A percentile compares a stretch with the other conserved stretches of the same genome.
Conservation (phyloP, 805 yeast species). For the Diddensiella transvaalensis region DNA sequence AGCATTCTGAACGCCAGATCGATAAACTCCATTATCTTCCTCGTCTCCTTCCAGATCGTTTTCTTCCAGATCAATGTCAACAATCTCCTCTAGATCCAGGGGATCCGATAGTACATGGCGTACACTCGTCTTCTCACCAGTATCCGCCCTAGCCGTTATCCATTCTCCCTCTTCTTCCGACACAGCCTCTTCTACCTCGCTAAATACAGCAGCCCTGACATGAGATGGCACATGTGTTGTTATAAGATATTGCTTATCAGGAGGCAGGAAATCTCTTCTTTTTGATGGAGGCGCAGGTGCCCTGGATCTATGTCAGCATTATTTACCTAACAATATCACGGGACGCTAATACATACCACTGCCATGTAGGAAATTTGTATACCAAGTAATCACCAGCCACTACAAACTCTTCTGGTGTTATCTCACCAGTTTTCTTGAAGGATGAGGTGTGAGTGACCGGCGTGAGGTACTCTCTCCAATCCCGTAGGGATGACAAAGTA, state of each 20-base stretch:
- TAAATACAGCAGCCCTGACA: slow-evolving; percentile 56
- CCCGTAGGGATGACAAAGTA: slow-evolving; percentile 55
- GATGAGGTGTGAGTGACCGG: slow-evolving; percentile 88
- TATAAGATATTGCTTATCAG: slow-evolving; percentile 80
- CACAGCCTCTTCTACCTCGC: slow-evolving; percentile 21
- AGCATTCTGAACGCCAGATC: background rate
- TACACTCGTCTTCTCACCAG: slow-evolving; percentile 8
- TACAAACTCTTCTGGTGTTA: slow-evolving; percentile 94
- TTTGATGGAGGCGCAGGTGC: slow-evolving; percentile 52
- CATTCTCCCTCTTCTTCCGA: slow-evolving; percentile 41
- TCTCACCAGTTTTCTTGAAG: slow-evolving; percentile 80
- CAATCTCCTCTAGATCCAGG: slow-evolving; percentile 20
- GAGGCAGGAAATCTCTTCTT: slow-evolving; percentile 70
- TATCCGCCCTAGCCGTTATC: slow-evolving; percentile 29
- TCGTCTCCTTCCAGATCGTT: slow-evolving; percentile 24
- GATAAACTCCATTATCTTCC: slow-evolving; percentile 7
- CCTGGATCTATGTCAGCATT: slow-evolving; percentile 20
- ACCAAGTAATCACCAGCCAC: slow-evolving; percentile 90
- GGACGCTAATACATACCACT: slow-evolving; percentile 59
- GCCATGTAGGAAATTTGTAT: slow-evolving; percentile 95
- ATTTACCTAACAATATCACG: no score
- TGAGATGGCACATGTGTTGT: slow-evolving; percentile 87
- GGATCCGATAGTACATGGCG: no score
- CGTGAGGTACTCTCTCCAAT: slow-evolving; percentile 83
- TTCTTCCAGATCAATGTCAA: slow-evolving; percentile 23